phyloP scores from a whole-genome alignment of 768 basidiomycete genomes.

The Pholiota microspora region DNA sequence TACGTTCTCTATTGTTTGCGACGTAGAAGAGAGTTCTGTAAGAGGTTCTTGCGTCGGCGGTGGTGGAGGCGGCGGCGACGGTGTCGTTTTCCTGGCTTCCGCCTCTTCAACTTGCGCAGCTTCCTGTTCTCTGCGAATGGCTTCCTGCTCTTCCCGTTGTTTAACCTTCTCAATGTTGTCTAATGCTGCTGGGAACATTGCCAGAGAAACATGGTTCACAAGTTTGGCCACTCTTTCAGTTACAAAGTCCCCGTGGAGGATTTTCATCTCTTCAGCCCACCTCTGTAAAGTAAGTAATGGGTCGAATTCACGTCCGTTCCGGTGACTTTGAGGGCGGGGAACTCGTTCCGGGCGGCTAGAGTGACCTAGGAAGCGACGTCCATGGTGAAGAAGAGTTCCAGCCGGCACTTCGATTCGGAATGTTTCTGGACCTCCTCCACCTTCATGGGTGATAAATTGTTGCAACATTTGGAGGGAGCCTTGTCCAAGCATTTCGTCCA shows the following conservation, averaged over 20 bases:
- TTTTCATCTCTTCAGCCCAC: conserved; percentile 88
- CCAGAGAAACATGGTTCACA: conserved; percentile 66
- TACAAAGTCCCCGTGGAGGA: conserved; percentile 74
- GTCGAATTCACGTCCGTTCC: conserved; percentile 65
- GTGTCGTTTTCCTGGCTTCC: too few relatives aligned
- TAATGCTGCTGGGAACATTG: conserved; percentile 77
- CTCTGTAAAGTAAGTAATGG: conserved; percentile 81
- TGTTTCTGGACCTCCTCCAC: conserved; percentile 55
- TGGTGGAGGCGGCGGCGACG: too few relatives aligned
- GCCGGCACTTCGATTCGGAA: conserved; percentile 79
- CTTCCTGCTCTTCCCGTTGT: conserved; percentile 54
- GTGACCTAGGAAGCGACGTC: conserved; percentile 52
- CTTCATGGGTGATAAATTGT: conserved; percentile 68
- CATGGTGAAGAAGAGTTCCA: conserved; percentile 58
- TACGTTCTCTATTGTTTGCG: not conserved
- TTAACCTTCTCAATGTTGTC: conserved; percentile 60
- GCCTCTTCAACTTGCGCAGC: conserved; percentile 30
- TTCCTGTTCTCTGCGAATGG: conserved; percentile 39
- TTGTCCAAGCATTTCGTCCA: conserved; percentile 80
- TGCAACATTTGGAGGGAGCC: conserved; percentile 84
- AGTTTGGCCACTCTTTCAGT: conserved; percentile 65
- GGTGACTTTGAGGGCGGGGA: conserved; percentile 33
- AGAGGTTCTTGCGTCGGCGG: too few relatives aligned
- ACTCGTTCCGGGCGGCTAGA: conserved; percentile 66
- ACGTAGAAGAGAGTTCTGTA: not conserved